Percentiles rank a stretch among this genome's conserved stretches.
Conservation (phyloP, 345 rosid species). For the Noccaea bulbosa region DNA sequence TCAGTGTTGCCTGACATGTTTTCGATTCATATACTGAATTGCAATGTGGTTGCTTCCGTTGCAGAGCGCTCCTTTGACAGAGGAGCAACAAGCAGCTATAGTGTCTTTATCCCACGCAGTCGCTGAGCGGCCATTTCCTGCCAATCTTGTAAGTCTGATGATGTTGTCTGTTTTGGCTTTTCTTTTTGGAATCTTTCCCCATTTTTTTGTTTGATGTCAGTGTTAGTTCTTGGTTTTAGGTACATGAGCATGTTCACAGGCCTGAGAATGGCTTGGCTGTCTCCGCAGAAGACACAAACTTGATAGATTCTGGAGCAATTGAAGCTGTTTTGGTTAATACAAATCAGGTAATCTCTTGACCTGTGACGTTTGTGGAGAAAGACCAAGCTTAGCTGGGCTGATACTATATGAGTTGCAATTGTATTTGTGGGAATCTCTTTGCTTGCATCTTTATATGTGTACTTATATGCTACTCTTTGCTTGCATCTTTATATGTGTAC, state of each 20-base stretch:
- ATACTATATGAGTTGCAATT: slow-evolving; percentile 19
- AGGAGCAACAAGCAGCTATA: slow-evolving; percentile 82
- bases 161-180: neutral
- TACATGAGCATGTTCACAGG: slow-evolving; percentile 59
- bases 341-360: slow-evolving; percentile 56
- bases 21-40: slow-evolving; percentile 7
- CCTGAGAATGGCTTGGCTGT: slow-evolving; percentile 69
- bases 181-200: neutral
- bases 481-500: slow-evolving; percentile 6
- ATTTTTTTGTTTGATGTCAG: slow-evolving; percentile 22
- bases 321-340: slow-evolving; percentile 88
- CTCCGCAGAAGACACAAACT: slow-evolving; percentile 47
- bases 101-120: slow-evolving; percentile 66
- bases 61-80: slow-evolving; percentile 82
- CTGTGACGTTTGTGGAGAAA: slow-evolving; percentile 10
- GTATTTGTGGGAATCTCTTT: slow-evolving; percentile 4
- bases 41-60: slow-evolving; percentile 31
- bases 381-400: slow-evolving; percentile 5
- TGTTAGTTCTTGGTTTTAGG: slow-evolving; percentile 49
- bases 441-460: slow-evolving; percentile 6
- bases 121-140: slow-evolving; percentile 83
- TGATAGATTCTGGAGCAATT: slow-evolving; percentile 66
- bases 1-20: neutral
- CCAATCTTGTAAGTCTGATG: slow-evolving; percentile 58
- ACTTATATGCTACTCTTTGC: slow-evolving; percentile 23